phyloP scores from a whole-genome alignment of 2,329 filamentous ascomycete genomes.

The Chrysoporthe austroafricana region DNA sequence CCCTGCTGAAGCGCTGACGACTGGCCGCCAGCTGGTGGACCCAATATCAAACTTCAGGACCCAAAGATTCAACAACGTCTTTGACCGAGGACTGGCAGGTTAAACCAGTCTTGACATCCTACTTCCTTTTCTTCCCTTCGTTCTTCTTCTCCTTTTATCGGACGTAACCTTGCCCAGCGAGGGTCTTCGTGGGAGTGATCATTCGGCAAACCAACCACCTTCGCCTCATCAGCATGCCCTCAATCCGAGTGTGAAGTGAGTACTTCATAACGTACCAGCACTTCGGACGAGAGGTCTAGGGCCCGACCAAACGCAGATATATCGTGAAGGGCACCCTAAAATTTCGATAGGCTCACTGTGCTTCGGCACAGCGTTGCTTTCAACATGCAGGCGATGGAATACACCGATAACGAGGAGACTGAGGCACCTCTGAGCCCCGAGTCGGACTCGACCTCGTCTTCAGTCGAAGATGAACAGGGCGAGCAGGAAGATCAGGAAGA shows the following conservation, averaged over 20 bases:
- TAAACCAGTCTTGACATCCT: neutral
- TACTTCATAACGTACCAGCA: neutral
- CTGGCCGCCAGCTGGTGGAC: slow-evolving; percentile 12
- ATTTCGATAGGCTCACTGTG: neutral
- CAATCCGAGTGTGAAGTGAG: neutral
- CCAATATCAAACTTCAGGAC: neutral
- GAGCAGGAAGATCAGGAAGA: slow-evolving; percentile 13
- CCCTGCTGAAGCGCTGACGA: neutral
- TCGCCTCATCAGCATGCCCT: neutral
- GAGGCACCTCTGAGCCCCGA: slow-evolving; percentile 15
- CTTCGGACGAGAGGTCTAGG: neutral
- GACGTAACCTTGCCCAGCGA: neutral
- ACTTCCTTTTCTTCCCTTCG: neutral
- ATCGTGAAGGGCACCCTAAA: neutral
- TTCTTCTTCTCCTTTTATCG: neutral
- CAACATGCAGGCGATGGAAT: slow-evolving; percentile 12
- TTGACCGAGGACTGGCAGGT: neutral
- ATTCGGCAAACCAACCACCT: neutral
- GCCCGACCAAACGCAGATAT: neutral
- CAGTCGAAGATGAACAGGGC: slow-evolving; percentile 10
- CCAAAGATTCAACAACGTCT: slow-evolving; percentile 1
- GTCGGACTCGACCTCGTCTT: slow-evolving; percentile 12
- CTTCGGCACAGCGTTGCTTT: neutral
- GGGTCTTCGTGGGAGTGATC: neutral
- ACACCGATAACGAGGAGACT: slow-evolving; percentile 17